Percentiles rank a stretch among this genome's conserved stretches.
These are phyloP conservation scores for Ogataea chonburiensis DNA, from an alignment of 805 yeast genomes.

Conservation along the genomic window DNA sequence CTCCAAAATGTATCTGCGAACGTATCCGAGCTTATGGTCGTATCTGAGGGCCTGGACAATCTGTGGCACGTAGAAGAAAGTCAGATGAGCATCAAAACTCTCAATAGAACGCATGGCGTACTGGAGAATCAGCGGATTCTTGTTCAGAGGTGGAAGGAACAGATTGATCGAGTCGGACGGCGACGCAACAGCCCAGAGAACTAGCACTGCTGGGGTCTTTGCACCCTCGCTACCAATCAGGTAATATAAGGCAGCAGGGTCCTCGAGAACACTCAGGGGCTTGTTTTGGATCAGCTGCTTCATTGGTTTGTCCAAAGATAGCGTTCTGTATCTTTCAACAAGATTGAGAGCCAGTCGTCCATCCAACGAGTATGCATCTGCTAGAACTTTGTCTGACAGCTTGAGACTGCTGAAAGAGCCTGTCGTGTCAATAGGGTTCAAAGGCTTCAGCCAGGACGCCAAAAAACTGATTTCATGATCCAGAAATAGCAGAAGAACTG, in stretches of 20 bases:
- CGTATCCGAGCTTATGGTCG: slow-evolving; percentile 73
- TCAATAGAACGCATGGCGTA: slow-evolving; percentile 89
- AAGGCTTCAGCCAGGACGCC: slow-evolving; percentile 74
- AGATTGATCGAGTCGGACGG: slow-evolving; percentile 85
- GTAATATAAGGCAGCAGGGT: slow-evolving; percentile 60
- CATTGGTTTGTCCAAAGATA: slow-evolving; percentile 40
- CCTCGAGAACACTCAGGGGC: slow-evolving; percentile 58
- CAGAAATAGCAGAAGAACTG: slow-evolving; percentile 59
- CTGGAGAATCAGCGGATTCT: slow-evolving; percentile 69
- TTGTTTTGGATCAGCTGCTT: slow-evolving; percentile 46
- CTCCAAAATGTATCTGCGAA: slow-evolving; percentile 83
- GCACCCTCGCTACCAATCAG: slow-evolving; percentile 34
- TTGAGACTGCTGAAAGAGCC: slow-evolving; percentile 38
- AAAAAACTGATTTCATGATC: slow-evolving; percentile 73
- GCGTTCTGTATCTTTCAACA: slow-evolving; percentile 52
- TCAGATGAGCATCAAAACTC: slow-evolving; percentile 77
- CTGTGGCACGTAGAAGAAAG: slow-evolving; percentile 97
- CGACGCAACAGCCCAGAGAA: slow-evolving; percentile 70
- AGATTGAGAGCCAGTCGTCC: slow-evolving; percentile 74
- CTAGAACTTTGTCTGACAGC: slow-evolving; percentile 43
- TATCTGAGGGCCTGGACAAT: slow-evolving; percentile 89
- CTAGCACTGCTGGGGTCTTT: slow-evolving; percentile 20
- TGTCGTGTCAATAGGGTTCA: slow-evolving; percentile 41
- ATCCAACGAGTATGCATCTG: slow-evolving; percentile 59
- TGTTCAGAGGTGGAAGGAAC: slow-evolving; percentile 71